A percentile compares a stretch with the other conserved stretches of the same genome.
These are phyloP conservation scores for Fusarium pseudonygamai DNA, from an alignment of 2,329 filamentous ascomycete genomes.

Conservation along the genomic window DNA sequence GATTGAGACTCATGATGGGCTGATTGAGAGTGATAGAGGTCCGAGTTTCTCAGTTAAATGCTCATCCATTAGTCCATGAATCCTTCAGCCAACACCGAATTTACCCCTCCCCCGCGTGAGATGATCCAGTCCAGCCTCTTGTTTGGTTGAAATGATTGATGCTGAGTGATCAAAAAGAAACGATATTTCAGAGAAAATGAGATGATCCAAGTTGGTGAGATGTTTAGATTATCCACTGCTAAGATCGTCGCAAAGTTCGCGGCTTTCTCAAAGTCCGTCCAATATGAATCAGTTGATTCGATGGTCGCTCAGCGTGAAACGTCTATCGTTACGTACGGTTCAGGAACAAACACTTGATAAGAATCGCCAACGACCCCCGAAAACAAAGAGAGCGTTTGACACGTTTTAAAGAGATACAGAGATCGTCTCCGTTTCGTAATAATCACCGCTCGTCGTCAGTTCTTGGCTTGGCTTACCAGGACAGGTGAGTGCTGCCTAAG, in stretches of 20 bases:
- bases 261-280: constrained; percentile 25
- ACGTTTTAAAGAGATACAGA: constrained; percentile 7
- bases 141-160: not conserved
- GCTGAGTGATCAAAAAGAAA: not conserved
- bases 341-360: not conserved
- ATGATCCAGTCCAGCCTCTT: constrained; percentile 12
- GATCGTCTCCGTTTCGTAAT: constrained; percentile 16
- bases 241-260: constrained; percentile 5
- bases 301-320: constrained; percentile 20
- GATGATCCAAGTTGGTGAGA: not conserved
- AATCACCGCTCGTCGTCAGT: constrained; percentile 25
- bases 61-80: constrained; percentile 25
- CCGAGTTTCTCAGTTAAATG: constrained; percentile 8
- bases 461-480: constrained; percentile 37
- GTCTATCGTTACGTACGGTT: constrained; percentile 25
- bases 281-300: constrained; percentile 7
- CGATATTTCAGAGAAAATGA: not conserved
- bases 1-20: constrained; percentile 58
- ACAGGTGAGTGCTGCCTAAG: constrained; percentile 41
- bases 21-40: not conserved
- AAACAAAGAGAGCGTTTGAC: not conserved
- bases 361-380: not conserved
- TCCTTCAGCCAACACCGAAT: constrained; percentile 20
- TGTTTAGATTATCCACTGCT: not conserved
- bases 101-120: constrained; percentile 41